Conservation (phyloP, 208 protist species). For the Porcisia hertigi region DNA sequence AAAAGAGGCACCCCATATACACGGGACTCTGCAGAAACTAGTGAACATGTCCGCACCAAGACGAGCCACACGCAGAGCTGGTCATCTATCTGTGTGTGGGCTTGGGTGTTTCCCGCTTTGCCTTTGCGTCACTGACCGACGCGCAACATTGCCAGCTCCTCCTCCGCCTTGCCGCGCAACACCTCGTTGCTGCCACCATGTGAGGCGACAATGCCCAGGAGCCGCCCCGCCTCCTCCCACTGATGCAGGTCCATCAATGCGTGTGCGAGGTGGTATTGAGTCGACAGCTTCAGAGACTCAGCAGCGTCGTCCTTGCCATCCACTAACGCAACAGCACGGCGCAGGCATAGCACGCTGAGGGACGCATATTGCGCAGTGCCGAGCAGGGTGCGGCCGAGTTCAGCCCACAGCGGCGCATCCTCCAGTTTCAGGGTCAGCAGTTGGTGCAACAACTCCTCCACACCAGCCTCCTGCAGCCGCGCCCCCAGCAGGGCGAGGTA, state of each 20-base stretch:
- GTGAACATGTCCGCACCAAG: not conserved
- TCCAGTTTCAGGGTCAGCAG: constrained; percentile 57
- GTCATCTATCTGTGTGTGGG: not conserved
- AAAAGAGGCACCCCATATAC: not conserved
- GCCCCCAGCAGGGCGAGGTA: constrained; percentile 69
- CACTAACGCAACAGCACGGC: constrained; percentile 40
- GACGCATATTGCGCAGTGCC: constrained; percentile 26
- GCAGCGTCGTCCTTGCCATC: not conserved
- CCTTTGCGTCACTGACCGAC: not conserved
- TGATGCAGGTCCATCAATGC: constrained; percentile 45
- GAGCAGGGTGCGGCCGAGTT: constrained; percentile 77
- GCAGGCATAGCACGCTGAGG: constrained; percentile 61
- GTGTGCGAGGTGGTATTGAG: constrained; percentile 70
- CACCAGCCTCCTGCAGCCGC: constrained; percentile 45
- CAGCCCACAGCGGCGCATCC: constrained; percentile 64
- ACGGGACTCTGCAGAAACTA: not conserved
- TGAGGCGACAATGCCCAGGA: constrained; percentile 47
- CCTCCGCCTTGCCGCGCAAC: constrained; percentile 70
- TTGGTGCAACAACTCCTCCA: constrained; percentile 69
- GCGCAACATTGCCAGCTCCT: constrained; percentile 54
- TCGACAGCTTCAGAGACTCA: constrained; percentile 24
- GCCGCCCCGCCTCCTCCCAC: constrained; percentile 51
- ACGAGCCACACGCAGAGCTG: not conserved
- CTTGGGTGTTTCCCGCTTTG: not conserved
- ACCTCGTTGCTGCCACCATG: constrained; percentile 49